A percentile compares a stretch with the other conserved stretches of the same genome.
These are phyloP conservation scores for Mortierella alpina DNA, from an alignment of 192 early-diverging fungal species.

Conservation along the genomic window DNA sequence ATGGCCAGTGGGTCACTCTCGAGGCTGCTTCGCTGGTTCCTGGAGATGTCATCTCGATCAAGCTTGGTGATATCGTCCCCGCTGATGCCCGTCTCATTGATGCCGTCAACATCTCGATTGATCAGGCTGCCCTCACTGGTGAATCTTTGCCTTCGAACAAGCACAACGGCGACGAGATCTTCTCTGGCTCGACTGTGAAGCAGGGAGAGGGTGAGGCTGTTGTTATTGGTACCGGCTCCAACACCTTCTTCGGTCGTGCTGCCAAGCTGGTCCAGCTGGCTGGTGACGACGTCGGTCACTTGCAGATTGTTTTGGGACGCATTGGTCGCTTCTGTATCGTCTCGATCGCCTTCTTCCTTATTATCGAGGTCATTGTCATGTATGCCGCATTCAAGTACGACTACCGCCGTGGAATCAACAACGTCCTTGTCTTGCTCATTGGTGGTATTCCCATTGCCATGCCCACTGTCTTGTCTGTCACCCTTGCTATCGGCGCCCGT, in stretches of 20 bases:
- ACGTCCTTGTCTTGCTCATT: constrained; percentile 81
- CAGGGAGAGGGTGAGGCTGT: constrained; percentile 83
- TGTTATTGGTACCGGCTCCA: constrained; percentile 82
- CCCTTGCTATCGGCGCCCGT: constrained; percentile 83
- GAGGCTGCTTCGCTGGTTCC: constrained; percentile 84
- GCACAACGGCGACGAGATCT: constrained; percentile 76
- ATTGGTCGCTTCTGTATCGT: constrained; percentile 84
- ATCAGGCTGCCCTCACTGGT: constrained; percentile 79
- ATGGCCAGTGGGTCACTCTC: constrained; percentile 82
- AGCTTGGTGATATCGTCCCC: constrained; percentile 90
- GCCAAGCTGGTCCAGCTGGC: constrained; percentile 80
- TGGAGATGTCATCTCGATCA: constrained; percentile 89
- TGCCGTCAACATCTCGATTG: constrained; percentile 67
- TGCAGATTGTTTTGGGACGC: constrained; percentile 78
- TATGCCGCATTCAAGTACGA: constrained; percentile 74
- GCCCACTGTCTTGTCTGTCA: constrained; percentile 81
- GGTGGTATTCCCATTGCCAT: constrained; percentile 87
- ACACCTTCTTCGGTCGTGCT: constrained; percentile 88
- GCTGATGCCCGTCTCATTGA: constrained; percentile 88
- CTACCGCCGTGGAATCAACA: constrained; percentile 83
- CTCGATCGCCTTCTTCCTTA: constrained; percentile 78
- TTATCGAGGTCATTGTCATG: constrained; percentile 78
- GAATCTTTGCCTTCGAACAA: constrained; percentile 80
- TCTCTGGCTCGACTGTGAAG: constrained; percentile 84
- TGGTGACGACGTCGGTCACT: constrained; percentile 78